Conservation (phyloP, 495 filamentous ascomycete genomes). For the Talaromyces borbonicus region DNA sequence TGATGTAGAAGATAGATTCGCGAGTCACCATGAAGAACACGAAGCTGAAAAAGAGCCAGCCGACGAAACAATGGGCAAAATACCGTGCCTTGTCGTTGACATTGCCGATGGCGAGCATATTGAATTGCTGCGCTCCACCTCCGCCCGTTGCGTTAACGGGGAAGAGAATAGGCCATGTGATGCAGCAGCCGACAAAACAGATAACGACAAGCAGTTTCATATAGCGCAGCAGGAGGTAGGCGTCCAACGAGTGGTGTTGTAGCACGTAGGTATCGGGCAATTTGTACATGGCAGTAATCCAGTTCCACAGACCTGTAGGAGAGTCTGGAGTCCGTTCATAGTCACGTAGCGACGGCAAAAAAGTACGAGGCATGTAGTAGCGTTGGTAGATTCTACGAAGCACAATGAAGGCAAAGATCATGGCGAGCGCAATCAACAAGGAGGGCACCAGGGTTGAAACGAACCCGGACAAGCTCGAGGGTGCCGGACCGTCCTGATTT, state of each 20-base stretch:
- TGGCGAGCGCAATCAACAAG: conserved; percentile 50
- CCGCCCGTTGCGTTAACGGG: conserved; percentile 74
- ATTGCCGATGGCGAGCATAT: conserved; percentile 72
- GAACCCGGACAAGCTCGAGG: conserved; percentile 34
- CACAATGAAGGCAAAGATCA: conserved; percentile 64
- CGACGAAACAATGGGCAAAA: conserved; percentile 68
- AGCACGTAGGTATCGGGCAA: conserved; percentile 77
- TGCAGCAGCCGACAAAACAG: conserved; percentile 66
- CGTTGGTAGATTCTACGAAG: conserved; percentile 62
- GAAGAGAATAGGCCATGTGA: conserved; percentile 81
- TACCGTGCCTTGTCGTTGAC: conserved; percentile 49
- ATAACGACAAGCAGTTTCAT: conserved; percentile 62
- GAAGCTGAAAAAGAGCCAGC: conserved; percentile 74
- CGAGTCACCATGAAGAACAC: conserved; percentile 83
- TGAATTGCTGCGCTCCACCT: conserved; percentile 51
- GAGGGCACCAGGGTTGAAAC: conserved; percentile 65
- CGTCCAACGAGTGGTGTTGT: conserved; percentile 82
- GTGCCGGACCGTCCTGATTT: not conserved
- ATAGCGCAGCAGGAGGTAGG: conserved; percentile 80
- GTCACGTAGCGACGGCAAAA: conserved; percentile 59
- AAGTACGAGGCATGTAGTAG: conserved; percentile 82
- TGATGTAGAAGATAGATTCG: conserved; percentile 91
- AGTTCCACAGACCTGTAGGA: conserved; percentile 61
- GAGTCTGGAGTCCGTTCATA: conserved; percentile 60
- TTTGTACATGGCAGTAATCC: conserved; percentile 66